These are phyloP conservation scores for Pyrus pyrifolia DNA, from an alignment of 306 rosid species.

Conservation along the genomic window DNA sequence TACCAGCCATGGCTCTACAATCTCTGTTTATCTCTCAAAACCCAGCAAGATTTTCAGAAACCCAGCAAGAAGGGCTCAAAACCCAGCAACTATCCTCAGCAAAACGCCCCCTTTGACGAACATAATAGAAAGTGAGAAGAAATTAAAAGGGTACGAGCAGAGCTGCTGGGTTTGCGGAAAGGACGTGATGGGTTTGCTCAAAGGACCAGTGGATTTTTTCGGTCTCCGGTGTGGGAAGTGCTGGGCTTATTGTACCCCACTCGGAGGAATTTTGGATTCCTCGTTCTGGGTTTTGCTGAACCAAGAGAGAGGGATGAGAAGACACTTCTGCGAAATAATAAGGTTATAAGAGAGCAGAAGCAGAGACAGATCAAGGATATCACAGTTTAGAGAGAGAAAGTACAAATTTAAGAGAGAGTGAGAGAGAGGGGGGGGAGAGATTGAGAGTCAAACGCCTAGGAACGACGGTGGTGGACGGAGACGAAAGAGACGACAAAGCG, in stretches of 20 bases:
- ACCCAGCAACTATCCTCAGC: constrained; percentile 26
- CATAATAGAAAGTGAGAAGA: constrained; percentile 9
- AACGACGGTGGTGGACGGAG: constrained; percentile 68
- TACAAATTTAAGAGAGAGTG: constrained; percentile 15
- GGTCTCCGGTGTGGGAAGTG: neutral
- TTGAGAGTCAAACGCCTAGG: constrained; percentile 39
- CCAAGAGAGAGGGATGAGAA: constrained; percentile 3
- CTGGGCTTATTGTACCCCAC: neutral
- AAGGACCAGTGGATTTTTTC: neutral
- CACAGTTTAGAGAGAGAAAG: constrained; percentile 5
- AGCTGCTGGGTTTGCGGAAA: neutral
- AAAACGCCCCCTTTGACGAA: constrained; percentile 8
- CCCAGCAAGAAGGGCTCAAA: constrained; percentile 21
- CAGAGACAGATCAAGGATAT: constrained; percentile 28
- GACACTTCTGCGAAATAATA: constrained; percentile 27
- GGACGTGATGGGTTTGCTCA: neutral
- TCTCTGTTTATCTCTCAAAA: neutral
- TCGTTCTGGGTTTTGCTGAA: constrained; percentile 31
- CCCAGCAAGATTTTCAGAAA: constrained; percentile 12
- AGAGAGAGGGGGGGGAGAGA: constrained; percentile 19
- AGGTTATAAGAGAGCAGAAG: constrained; percentile 9
- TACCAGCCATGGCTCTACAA: constrained; percentile 24
- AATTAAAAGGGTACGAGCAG: neutral
- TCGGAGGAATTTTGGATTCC: constrained; percentile 28
- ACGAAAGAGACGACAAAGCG: constrained; percentile 87